Evolutionary conservation across 805 yeast genomes (phyloP).

Genomic region (Hanseniaspora clermontiae): DNA sequence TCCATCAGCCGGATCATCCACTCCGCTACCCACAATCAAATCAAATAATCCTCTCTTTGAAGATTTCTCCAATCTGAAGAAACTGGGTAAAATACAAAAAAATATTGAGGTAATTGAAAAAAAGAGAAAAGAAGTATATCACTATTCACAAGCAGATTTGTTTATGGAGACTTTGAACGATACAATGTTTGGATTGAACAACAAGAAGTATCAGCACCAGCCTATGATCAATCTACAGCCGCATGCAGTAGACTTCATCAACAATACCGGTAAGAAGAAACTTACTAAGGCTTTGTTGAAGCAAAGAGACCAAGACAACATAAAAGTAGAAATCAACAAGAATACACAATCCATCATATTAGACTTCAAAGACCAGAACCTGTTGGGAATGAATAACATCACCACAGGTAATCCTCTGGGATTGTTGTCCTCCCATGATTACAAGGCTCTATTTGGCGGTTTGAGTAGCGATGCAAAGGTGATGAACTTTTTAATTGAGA

Average conservation of each 20-base stretch:
- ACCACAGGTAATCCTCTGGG: slow-evolving; percentile 12
- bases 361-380: slow-evolving; percentile 8
- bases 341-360: not conserved
- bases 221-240: slow-evolving; percentile 21
- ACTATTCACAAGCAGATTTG: slow-evolving; percentile 24
- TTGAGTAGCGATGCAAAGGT: slow-evolving; percentile 9
- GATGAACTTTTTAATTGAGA: not conserved
- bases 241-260: slow-evolving; percentile 21
- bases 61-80: slow-evolving; percentile 24
- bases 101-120: slow-evolving; percentile 27
- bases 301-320: slow-evolving; percentile 24
- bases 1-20: slow-evolving; percentile 8
- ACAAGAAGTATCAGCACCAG: slow-evolving; percentile 22
- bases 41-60: slow-evolving; percentile 22
- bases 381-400: slow-evolving; percentile 10
- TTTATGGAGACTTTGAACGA: slow-evolving; percentile 27
- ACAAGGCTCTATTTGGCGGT: not conserved
- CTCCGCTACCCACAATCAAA: slow-evolving; percentile 14
- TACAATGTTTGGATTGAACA: slow-evolving; percentile 21
- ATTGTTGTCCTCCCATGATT: not conserved
- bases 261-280: slow-evolving; percentile 28
- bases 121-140: slow-evolving; percentile 26
- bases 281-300: slow-evolving; percentile 24
- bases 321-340: slow-evolving; percentile 2
- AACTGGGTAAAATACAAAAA: slow-evolving; percentile 22